Evolutionary conservation across 768 basidiomycete species (phyloP), one percentile per base, ranked within the genome.

Genomic region (Terana coerulea): DNA sequence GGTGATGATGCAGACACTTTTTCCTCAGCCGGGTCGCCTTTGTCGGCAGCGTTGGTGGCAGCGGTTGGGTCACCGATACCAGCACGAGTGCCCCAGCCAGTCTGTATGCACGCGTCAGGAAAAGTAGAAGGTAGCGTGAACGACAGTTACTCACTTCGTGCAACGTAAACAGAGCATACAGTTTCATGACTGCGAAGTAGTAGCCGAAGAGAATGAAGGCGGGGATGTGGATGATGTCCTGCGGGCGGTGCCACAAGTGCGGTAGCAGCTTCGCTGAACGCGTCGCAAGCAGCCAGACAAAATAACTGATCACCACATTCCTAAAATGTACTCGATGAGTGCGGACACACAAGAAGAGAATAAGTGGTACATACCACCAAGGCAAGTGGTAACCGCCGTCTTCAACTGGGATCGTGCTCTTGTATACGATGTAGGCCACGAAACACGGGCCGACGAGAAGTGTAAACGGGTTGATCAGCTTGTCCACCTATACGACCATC

Each of bases 11-110:
- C 57, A 22, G 61, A 52, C 30, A 43, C 52, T 41, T 61, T 55
- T 25, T 64, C 59, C 54, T 67, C 62, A 11, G 49, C 56, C 14
- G 46, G 14, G 26, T 35, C 67, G 48, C 67, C 67, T 49, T 52
- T 68, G 55, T 80, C 83, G 49, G 76, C 71, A 11, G 88, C 88
- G 7, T 83, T 81, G 2, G 87, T 88, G 45, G 89, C 88, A 31
- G 84, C 81, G 0, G 83, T 73, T 1, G 83, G 83, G 73, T 93
- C 88, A 63, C 91, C 90, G 61, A 94, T 90, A 71, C 93, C 92
- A 5, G 93, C 82, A 67, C 92, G 86, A n/a, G 92, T 97, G 36
- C 93, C 93, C 93, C 92, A 95, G 35, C 87, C 92, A 63, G 91
- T 94, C 84, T 90, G 53, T 5, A 55, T 21, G 45, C n/a, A 53